These are phyloP conservation scores for Sarcocystis neurona DNA, from an alignment of 169 alveolate species.

Conservation along the genomic window DNA sequence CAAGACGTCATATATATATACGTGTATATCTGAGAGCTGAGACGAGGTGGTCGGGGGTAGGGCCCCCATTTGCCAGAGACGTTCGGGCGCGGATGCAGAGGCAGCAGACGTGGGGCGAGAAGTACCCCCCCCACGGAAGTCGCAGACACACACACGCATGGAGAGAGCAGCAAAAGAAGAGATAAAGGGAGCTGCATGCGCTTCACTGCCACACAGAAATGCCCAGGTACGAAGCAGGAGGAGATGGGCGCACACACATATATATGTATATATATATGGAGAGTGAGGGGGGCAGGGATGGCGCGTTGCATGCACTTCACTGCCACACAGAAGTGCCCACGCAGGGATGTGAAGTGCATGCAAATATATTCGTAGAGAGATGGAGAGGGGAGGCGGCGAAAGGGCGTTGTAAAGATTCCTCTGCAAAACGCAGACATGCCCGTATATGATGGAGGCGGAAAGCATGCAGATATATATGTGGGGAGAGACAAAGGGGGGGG, in stretches of 20 bases:
- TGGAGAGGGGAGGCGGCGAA: not conserved
- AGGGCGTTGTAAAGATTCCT: not conserved
- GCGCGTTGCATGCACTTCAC: not conserved
- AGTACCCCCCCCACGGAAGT: not conserved
- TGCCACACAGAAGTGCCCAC: too few species aligned
- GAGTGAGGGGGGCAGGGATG: not conserved
- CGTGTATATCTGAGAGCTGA: not conserved
- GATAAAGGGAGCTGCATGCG: not conserved
- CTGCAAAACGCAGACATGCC: too few species aligned
- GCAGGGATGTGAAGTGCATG: too few species aligned
- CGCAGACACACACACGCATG: not conserved
- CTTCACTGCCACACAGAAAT: not conserved
- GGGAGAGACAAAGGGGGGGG: too few species aligned
- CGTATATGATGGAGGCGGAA: too few species aligned
- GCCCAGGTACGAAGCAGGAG: too few species aligned
- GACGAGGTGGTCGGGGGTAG: not conserved
- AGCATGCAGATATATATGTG: too few species aligned
- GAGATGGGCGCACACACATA: too few species aligned
- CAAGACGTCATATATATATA: not conserved
- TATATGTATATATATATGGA: not conserved
- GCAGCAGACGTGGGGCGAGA: not conserved
- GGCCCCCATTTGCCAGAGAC: not conserved
- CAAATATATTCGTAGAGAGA: not conserved
- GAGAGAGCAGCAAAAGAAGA: not conserved
- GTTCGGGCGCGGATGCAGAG: not conserved